phyloP scores from a whole-genome alignment of 2,329 filamentous ascomycete genomes.

The Pleurostoma richardsiae region DNA sequence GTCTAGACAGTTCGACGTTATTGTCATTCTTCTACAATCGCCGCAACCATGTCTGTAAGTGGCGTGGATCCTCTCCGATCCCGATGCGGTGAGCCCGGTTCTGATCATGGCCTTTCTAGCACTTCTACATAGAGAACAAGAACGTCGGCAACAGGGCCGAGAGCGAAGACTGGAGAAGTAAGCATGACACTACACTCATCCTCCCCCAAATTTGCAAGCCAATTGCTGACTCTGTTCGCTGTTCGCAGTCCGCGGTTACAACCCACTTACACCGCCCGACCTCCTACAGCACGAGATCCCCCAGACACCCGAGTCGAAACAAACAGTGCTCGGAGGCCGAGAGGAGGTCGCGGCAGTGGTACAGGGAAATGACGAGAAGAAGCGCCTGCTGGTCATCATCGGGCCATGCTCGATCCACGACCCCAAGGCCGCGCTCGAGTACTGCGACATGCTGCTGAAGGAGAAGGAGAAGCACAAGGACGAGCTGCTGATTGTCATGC shows the following conservation, averaged over 20 bases:
- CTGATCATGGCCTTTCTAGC: constrained; percentile 49
- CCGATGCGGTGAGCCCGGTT: constrained; percentile 18
- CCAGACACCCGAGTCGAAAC: constrained; percentile 50
- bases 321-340: constrained; percentile 56
- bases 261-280: constrained; percentile 86
- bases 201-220: not conserved
- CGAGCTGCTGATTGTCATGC: constrained; percentile 93
- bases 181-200: constrained; percentile 21
- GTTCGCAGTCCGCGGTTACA: constrained; percentile 73
- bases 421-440: constrained; percentile 81
- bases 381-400: constrained; percentile 67
- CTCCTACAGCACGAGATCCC: constrained; percentile 91
- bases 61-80: not conserved
- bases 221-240: constrained; percentile 14
- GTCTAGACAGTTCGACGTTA: too few relatives aligned
- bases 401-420: constrained; percentile 98
- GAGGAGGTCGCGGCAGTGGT: constrained; percentile 65
- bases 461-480: constrained; percentile 84
- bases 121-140: constrained; percentile 73
- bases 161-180: constrained; percentile 81
- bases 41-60: constrained; percentile 25
- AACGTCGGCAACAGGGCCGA: constrained; percentile 70
- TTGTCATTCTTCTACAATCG: too few relatives aligned
- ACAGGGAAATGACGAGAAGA: constrained; percentile 49
- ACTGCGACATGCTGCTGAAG: constrained; percentile 78